Conservation (phyloP, 495 filamentous ascomycete species). For the Talaromyces wortmannii region DNA sequence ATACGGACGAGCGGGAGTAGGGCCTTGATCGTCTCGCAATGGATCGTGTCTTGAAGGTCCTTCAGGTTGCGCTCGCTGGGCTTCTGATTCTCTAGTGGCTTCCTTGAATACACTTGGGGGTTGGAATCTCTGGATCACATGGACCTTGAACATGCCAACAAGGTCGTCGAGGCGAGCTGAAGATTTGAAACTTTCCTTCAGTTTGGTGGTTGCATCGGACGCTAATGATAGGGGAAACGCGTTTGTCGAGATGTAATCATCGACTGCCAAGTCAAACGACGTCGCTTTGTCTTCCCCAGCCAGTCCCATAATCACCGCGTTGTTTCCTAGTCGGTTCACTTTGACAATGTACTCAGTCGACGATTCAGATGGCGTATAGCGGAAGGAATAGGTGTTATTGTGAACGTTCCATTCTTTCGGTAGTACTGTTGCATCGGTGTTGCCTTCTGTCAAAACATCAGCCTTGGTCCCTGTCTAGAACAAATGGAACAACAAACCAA, state of each 20-base stretch:
- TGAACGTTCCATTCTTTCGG: constrained; percentile 71
- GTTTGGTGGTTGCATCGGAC: constrained; percentile 28
- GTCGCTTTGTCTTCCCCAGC: constrained; percentile 76
- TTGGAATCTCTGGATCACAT: constrained; percentile 68
- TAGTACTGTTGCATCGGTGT: constrained; percentile 42
- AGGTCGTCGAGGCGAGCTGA: constrained; percentile 59
- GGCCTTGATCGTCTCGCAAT: constrained; percentile 43
- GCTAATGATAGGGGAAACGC: constrained; percentile 44
- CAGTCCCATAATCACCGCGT: constrained; percentile 74
- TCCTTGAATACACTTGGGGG: constrained; percentile 67
- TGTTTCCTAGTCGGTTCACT: constrained; percentile 72
- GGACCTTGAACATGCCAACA: constrained; percentile 59
- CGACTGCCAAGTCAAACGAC: constrained; percentile 64
- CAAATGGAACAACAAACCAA: constrained; percentile 35
- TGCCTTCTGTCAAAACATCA: background rate
- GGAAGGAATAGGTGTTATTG: constrained; percentile 63
- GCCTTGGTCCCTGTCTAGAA: background rate
- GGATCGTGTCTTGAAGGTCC: constrained; percentile 38
- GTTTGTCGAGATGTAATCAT: constrained; percentile 67
- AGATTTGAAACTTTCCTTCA: constrained; percentile 71
- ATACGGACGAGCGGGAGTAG: constrained; percentile 53
- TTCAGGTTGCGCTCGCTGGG: constrained; percentile 22
- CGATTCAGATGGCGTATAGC: constrained; percentile 86
- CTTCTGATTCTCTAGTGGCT: constrained; percentile 56
- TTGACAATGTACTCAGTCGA: constrained; percentile 80